Percentiles rank a stretch among this genome's conserved stretches.
Conservation (phyloP, 352 stramenopile genomes). For the Phytophthora palmivora region DNA sequence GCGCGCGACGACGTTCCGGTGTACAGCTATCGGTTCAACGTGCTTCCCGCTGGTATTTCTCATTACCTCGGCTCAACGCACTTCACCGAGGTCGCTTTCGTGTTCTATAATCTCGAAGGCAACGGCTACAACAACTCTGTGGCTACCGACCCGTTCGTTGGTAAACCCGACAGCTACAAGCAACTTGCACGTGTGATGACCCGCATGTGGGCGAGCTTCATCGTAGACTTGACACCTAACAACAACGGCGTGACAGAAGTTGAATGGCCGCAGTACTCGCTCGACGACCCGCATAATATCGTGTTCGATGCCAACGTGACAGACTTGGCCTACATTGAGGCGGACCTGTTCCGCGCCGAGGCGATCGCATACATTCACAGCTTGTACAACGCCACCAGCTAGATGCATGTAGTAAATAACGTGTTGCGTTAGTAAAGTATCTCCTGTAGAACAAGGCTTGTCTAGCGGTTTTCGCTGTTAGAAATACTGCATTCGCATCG, state of each 20-base stretch:
- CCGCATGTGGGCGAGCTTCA: constrained; percentile 44
- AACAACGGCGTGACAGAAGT: constrained; percentile 25
- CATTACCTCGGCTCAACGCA: constrained; percentile 31
- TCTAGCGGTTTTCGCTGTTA: no score
- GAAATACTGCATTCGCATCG: no score
- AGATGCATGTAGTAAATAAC: background rate
- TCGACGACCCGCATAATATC: constrained; percentile 35
- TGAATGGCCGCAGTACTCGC: constrained; percentile 36
- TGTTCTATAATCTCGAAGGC: constrained; percentile 40
- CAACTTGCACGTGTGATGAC: constrained; percentile 33
- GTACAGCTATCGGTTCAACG: constrained; percentile 43
- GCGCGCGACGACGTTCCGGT: constrained; percentile 23
- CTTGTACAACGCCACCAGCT: constrained; percentile 32
- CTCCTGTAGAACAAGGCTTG: no score
- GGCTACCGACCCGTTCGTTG: constrained; percentile 31
- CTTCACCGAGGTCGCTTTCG: constrained; percentile 38
- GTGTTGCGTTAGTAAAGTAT: background rate
- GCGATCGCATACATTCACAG: constrained; percentile 36
- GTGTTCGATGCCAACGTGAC: constrained; percentile 41
- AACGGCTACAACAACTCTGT: constrained; percentile 36
- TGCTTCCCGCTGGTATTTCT: constrained; percentile 18
- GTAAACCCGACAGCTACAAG: constrained; percentile 22
- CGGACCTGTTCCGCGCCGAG: constrained; percentile 37
- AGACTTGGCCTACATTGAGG: constrained; percentile 36
- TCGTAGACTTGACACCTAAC: constrained; percentile 32